A percentile compares a stretch with the other conserved stretches of the same genome.
Conservation (phyloP, 225 moss, liverwort and hornwort genomes). For the Polytrichum formosum region DNA sequence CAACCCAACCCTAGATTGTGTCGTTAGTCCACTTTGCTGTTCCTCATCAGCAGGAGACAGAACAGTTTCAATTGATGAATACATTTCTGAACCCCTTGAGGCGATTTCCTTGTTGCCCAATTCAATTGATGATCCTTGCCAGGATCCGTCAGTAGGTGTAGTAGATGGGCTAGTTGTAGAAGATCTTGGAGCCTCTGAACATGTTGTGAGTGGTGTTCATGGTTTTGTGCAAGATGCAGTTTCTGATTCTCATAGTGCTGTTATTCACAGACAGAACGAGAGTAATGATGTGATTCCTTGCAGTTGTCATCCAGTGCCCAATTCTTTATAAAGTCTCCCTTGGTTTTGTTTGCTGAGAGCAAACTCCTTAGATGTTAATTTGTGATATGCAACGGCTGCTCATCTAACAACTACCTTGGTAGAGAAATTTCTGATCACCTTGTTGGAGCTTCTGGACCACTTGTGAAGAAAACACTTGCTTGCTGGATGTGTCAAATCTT, state of each 20-base stretch:
- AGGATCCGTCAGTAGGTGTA: slow-evolving; percentile 4
- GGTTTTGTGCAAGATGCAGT: slow-evolving; percentile 4
- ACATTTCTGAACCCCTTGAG: not conserved
- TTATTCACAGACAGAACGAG: not conserved
- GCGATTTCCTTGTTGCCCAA: not conserved
- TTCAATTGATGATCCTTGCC: slow-evolving; percentile 2
- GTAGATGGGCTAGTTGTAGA: slow-evolving; percentile 3
- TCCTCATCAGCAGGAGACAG: slow-evolving; percentile 3
- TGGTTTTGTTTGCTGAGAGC: no score
- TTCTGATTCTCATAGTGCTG: not conserved
- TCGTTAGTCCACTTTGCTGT: not conserved
- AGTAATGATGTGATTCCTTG: not conserved
- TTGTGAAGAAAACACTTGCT: no score
- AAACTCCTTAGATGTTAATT: no score
- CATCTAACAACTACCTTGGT: no score
- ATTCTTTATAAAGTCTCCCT: no score
- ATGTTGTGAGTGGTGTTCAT: slow-evolving; percentile 5
- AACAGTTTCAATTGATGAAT: not conserved
- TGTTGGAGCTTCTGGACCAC: no score
- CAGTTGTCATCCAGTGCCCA: no score
- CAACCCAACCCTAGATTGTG: slow-evolving; percentile 7
- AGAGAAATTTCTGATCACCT: no score
- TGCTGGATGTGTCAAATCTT: no score
- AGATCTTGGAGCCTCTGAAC: slow-evolving; percentile 10
- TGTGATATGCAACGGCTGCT: no score